Conservation (phyloP, 345 rosid genomes). For the Turritis glabra region DNA sequence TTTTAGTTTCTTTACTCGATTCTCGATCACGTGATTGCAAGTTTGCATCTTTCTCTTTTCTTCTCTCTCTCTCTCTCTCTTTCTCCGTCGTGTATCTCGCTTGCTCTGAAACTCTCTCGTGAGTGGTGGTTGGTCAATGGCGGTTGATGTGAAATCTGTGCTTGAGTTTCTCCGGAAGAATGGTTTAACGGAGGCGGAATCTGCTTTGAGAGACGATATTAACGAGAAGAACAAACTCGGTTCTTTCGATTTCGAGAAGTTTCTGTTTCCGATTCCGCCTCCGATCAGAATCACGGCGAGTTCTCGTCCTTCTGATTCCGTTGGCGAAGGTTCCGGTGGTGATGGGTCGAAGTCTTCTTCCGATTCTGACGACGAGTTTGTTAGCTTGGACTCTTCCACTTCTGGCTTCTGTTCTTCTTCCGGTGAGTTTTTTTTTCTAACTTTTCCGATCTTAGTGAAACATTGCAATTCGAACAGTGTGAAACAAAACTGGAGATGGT, state of each 20-base stretch:
- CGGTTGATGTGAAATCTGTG: conserved; percentile 57
- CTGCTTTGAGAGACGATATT: conserved; percentile 72
- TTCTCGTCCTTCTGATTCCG: conserved; percentile 32
- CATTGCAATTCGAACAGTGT: neutral
- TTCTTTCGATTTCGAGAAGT: conserved; percentile 81
- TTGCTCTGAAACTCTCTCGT: conserved; percentile 14
- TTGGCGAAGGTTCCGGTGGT: conserved; percentile 33
- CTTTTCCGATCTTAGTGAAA: neutral
- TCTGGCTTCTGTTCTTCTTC: conserved; percentile 49
- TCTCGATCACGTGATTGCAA: conserved; percentile 42
- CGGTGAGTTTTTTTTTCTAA: neutral
- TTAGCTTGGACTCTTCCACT: conserved; percentile 84
- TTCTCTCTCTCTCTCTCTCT: neutral
- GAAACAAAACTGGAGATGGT: neutral
- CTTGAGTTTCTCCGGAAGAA: conserved; percentile 63
- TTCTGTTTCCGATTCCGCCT: conserved; percentile 82
- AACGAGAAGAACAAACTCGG: conserved; percentile 58
- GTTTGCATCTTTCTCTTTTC: conserved; percentile 11
- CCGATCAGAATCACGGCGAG: conserved; percentile 65
- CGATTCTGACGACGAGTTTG: conserved; percentile 66
- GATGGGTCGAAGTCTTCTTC: conserved; percentile 42
- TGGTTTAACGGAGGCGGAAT: conserved; percentile 66
- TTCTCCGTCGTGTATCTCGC: neutral
- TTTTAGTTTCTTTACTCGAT: conserved; percentile 37
- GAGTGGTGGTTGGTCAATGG: conserved; percentile 46